These are phyloP conservation scores for Blattamonas nauphoetae DNA, from an alignment of 78 protist genomes.

Conservation along the genomic window DNA sequence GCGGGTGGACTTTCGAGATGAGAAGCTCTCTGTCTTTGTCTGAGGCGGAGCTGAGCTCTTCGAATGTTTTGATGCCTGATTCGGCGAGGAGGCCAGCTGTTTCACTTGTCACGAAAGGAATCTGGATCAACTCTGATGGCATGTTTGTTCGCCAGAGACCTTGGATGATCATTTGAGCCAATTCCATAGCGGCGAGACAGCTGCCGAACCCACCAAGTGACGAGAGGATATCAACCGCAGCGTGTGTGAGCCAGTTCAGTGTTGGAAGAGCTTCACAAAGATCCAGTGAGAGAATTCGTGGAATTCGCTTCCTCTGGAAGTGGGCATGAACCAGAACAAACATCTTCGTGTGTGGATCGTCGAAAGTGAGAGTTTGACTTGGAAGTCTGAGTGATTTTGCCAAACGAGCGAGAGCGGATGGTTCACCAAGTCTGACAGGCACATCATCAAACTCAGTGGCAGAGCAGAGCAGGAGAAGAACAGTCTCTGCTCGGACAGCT, in stretches of 20 bases:
- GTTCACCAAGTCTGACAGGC: constrained; percentile 81
- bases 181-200: constrained; percentile 85
- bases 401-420: constrained; percentile 42
- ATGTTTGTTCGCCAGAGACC: constrained; percentile 31
- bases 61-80: not conserved
- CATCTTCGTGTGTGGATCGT: constrained; percentile 64
- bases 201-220: constrained; percentile 69
- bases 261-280: not conserved
- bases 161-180: constrained; percentile 80
- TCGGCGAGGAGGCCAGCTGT: not conserved
- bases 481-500: constrained; percentile 51
- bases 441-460: constrained; percentile 73
- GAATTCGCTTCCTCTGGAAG: constrained; percentile 38
- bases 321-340: constrained; percentile 71
- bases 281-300: constrained; percentile 44
- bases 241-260: constrained; percentile 45
- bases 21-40: not conserved
- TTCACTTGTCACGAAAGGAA: not conserved
- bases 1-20: not conserved
- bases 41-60: not conserved
- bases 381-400: constrained; percentile 59
- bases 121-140: not conserved
- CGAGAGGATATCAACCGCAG: constrained; percentile 79
- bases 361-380: constrained; percentile 25
- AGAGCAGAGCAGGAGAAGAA: constrained; percentile 61